Conservation (phyloP, 2,329 filamentous ascomycete genomes). For the Cladosporium velox region DNA sequence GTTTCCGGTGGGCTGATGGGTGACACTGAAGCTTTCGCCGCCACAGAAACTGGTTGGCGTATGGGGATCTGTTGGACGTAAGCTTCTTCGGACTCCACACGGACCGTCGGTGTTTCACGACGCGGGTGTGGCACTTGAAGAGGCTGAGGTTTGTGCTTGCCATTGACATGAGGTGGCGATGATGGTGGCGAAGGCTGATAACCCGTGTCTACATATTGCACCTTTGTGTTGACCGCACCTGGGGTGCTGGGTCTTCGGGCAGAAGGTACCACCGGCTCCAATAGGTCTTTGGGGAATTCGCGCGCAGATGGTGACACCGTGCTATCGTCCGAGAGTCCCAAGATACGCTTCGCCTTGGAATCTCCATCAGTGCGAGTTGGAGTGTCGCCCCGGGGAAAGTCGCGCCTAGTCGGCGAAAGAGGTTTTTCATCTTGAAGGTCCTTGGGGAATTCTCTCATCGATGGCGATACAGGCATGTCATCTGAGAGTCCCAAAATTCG, state of each 20-base stretch:
- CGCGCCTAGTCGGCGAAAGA: background rate
- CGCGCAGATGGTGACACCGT: slow-evolving; percentile 2
- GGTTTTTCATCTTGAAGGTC: slow-evolving; percentile 5
- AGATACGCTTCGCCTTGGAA: slow-evolving; percentile 49
- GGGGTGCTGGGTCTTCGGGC: background rate
- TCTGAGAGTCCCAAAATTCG: slow-evolving; percentile 43
- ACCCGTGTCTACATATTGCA: slow-evolving; percentile 70
- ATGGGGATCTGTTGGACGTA: background rate
- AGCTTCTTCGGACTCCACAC: slow-evolving; percentile 1
- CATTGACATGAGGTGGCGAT: slow-evolving; percentile 61
- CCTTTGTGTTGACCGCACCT: slow-evolving; percentile 23
- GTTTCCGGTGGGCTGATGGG: slow-evolving; percentile 67
- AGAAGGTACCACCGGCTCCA: background rate
- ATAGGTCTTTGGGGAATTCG: slow-evolving; percentile 3
- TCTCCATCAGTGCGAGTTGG: slow-evolving; percentile 36
- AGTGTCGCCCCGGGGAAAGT: background rate
- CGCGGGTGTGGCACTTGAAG: slow-evolving; percentile 5
- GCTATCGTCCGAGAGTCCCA: slow-evolving; percentile 37
- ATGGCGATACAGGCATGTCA: slow-evolving; percentile 12
- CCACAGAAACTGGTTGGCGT: slow-evolving; percentile 16
- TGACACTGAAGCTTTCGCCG: slow-evolving; percentile 22
- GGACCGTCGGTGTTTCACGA: slow-evolving; percentile 9
- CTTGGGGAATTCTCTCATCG: slow-evolving; percentile 11
- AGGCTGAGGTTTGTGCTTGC: slow-evolving; percentile 17
- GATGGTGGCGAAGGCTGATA: slow-evolving; percentile 82